A percentile compares a stretch with the other conserved stretches of the same genome.
phyloP scores from a whole-genome alignment of 805 yeast species.

The Pichia insulana region DNA sequence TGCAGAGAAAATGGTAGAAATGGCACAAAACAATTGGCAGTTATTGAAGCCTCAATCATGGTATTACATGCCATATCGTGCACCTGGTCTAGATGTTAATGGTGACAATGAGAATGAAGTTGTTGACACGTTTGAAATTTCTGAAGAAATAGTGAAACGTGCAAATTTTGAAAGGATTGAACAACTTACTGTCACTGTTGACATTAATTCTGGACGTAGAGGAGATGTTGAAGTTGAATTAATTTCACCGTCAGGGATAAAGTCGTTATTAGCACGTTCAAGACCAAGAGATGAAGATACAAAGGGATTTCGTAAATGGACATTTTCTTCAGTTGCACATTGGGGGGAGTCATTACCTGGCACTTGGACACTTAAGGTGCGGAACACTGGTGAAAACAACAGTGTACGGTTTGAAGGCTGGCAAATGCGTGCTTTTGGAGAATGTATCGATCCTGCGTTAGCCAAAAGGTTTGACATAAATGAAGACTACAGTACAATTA shows the following conservation, averaged over 20 bases:
- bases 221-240: slow-evolving; percentile 64
- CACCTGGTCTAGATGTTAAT: slow-evolving; percentile 25
- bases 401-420: slow-evolving; percentile 48
- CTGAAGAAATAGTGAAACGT: slow-evolving; percentile 37
- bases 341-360: slow-evolving; percentile 88
- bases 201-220: slow-evolving; percentile 53
- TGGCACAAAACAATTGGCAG: slow-evolving; percentile 67
- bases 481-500: slow-evolving; percentile 36
- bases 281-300: slow-evolving; percentile 49
- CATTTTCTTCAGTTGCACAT: slow-evolving; percentile 95
- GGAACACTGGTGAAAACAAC: slow-evolving; percentile 32
- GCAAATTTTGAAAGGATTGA: slow-evolving; percentile 68
- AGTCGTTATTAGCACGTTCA: slow-evolving; percentile 62
- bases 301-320: slow-evolving; percentile 72
- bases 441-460: slow-evolving; percentile 52
- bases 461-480: slow-evolving; percentile 48
- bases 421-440: slow-evolving; percentile 81
- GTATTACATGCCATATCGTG: slow-evolving; percentile 42
- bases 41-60: slow-evolving; percentile 86
- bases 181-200: slow-evolving; percentile 77
- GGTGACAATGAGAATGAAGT: slow-evolving; percentile 18
- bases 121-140: slow-evolving; percentile 36
- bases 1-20: slow-evolving; percentile 62
- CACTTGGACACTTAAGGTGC: slow-evolving; percentile 68
- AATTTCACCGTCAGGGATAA: slow-evolving; percentile 66